phyloP scores from a whole-genome alignment of 495 filamentous ascomycete species.

The Lasiosphaeria hispida region DNA sequence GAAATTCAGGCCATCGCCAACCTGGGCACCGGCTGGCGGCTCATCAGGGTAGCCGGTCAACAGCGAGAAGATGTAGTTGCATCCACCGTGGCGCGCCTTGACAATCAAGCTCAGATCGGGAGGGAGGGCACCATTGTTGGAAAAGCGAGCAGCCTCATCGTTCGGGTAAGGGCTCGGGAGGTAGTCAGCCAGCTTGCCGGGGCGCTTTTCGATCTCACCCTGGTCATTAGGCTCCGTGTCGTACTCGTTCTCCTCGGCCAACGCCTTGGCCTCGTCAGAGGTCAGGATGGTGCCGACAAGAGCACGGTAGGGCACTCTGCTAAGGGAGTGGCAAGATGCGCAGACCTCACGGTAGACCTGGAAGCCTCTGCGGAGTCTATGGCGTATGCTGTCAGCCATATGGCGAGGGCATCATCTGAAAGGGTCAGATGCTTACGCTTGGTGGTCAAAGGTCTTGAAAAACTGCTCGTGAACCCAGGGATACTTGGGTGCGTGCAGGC shows the following conservation, averaged over 20 bases:
- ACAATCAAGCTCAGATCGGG: constrained; percentile 97
- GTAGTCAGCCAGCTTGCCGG: constrained; percentile 97
- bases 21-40: constrained; percentile 77
- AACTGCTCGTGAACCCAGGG: constrained; percentile 93
- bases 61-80: constrained; percentile 96
- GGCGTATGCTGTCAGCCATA: constrained; percentile 11
- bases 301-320: constrained; percentile 86
- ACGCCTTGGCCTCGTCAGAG: constrained; percentile 92
- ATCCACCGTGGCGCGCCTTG: constrained; percentile 96
- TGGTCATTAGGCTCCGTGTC: constrained; percentile 97
- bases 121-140: constrained; percentile 96
- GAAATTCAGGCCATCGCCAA: constrained; percentile 92
- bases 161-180: constrained; percentile 95
- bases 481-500: constrained; percentile 86
- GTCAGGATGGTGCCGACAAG: constrained; percentile 91
- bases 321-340: constrained; percentile 93
- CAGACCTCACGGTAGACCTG: constrained; percentile 99
- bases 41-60: constrained; percentile 99
- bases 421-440: constrained; percentile 64
- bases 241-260: constrained; percentile 98
- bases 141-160: constrained; percentile 95
- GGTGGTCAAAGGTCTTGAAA: constrained; percentile 94
- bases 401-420: not conserved
- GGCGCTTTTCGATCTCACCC: constrained; percentile 96
- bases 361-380: constrained; percentile 96